Percentiles rank a stretch among this genome's conserved stretches.
These are phyloP conservation scores for Penicillium griseofulvum DNA, from an alignment of 2,329 filamentous ascomycete species.

Conservation along the genomic window DNA sequence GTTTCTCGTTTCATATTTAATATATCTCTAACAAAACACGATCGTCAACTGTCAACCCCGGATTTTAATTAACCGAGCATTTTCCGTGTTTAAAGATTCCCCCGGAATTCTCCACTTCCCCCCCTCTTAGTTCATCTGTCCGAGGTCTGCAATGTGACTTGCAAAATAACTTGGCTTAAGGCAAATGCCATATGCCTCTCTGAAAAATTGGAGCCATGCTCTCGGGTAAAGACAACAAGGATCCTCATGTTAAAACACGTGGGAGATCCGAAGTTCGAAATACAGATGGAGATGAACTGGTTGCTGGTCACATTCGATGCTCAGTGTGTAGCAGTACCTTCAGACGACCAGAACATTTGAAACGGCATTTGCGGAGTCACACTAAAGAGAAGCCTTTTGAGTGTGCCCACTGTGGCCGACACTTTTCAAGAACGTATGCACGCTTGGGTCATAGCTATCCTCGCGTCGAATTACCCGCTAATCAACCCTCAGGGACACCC, in stretches of 20 bases:
- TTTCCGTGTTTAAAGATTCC: conserved; percentile 3
- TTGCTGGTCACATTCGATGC: conserved; percentile 29
- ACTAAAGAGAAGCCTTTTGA: conserved; percentile 42
- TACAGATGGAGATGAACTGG: conserved; percentile 10
- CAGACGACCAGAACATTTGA: conserved; percentile 42
- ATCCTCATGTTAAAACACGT: neutral
- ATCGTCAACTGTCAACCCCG: neutral
- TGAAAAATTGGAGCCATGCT: conserved; percentile 50
- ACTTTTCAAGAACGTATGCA: conserved; percentile 43
- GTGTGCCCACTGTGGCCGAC: conserved; percentile 41
- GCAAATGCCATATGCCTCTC: conserved; percentile 19
- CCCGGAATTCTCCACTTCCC: conserved; percentile 16
- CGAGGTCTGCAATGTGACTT: neutral
- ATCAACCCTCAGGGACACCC: conserved; percentile 32
- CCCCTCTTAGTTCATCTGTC: conserved; percentile 7
- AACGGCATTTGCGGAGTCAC: conserved; percentile 43
- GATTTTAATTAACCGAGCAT: conserved; percentile 14
- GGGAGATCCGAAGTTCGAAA: conserved; percentile 1
- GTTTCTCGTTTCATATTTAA: neutral
- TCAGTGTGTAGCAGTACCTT: conserved; percentile 40
- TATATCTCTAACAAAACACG: neutral
- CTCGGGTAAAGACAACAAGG: conserved; percentile 26
- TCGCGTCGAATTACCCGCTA: neutral
- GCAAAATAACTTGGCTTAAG: neutral
- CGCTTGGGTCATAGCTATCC: neutral